Percentiles rank a stretch among this genome's conserved stretches.
phyloP scores from a whole-genome alignment of 768 basidiomycete genomes.

The Pulveroboletus sp. region DNA sequence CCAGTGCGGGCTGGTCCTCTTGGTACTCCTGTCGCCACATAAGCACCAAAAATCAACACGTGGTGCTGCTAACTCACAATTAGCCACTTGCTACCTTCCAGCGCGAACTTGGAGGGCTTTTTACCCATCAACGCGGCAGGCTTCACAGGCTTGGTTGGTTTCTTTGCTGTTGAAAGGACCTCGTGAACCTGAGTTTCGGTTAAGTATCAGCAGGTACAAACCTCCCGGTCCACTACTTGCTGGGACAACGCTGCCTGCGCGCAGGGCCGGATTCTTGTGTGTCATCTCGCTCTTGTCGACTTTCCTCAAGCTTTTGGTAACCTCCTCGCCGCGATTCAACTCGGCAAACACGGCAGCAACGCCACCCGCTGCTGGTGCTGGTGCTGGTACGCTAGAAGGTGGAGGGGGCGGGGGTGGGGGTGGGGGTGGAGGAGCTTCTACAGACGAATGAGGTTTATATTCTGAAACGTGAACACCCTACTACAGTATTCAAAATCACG shows the following conservation, averaged over 20 bases:
- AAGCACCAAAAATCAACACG: background rate
- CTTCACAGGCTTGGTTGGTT: slow-evolving; percentile 78
- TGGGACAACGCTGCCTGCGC: slow-evolving; percentile 52
- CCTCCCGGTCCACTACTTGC: slow-evolving; percentile 32
- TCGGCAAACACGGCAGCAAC: slow-evolving; percentile 84
- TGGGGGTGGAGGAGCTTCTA: slow-evolving; percentile 31
- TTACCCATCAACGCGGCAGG: slow-evolving; percentile 80
- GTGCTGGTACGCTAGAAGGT: slow-evolving; percentile 37
- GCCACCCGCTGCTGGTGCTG: slow-evolving; percentile 47
- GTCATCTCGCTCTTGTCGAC: slow-evolving; percentile 98
- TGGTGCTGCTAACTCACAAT: slow-evolving; percentile 51
- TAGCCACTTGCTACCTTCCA: slow-evolving; percentile 93
- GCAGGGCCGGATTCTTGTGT: slow-evolving; percentile 91
- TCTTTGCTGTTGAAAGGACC: slow-evolving; percentile 40
- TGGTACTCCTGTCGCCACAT: slow-evolving; percentile 70
- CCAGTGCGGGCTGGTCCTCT: slow-evolving; percentile 71
- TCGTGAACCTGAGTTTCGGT: background rate
- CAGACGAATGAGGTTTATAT: slow-evolving; percentile 38
- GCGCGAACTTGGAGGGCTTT: slow-evolving; percentile 83
- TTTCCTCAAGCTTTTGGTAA: slow-evolving; percentile 88
- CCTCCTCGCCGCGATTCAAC: slow-evolving; percentile 82
- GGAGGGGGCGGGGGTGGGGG: slow-evolving; percentile 51
- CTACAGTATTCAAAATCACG: background rate
- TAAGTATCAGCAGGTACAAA: slow-evolving; percentile 26
- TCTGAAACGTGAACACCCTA: slow-evolving; percentile 57